phyloP scores from a whole-genome alignment of 495 filamentous ascomycete species.

The Tuber magnatum region DNA sequence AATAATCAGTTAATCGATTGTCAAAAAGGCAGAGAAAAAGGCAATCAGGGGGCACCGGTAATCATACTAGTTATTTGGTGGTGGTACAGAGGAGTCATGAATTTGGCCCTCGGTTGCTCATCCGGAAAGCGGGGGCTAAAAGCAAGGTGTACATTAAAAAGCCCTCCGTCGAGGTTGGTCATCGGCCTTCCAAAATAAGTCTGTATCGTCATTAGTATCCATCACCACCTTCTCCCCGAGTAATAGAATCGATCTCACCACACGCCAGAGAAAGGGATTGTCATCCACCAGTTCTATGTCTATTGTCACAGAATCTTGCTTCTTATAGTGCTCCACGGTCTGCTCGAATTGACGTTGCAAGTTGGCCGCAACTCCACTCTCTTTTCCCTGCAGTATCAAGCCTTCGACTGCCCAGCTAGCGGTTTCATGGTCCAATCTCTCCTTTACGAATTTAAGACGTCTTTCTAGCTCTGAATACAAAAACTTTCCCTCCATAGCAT shows the following conservation, averaged over 20 bases:
- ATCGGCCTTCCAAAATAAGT: conserved; percentile 88
- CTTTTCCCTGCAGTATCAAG: conserved; percentile 53
- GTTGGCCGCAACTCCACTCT: conserved; percentile 68
- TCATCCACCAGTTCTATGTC: conserved; percentile 64
- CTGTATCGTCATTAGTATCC: conserved; percentile 35
- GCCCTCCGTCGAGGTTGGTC: conserved; percentile 86
- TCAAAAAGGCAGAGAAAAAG: background rate
- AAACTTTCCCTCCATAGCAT: conserved; percentile 82
- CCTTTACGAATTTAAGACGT: conserved; percentile 59
- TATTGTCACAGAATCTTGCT: conserved; percentile 59
- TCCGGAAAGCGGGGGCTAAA: conserved; percentile 86
- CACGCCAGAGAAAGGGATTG: conserved; percentile 62
- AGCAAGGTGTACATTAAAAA: conserved; percentile 71
- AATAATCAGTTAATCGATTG: conserved; percentile 6
- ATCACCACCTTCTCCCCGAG: conserved; percentile 43
- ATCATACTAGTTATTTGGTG: conserved; percentile 63
- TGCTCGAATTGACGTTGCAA: conserved; percentile 79
- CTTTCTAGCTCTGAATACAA: conserved; percentile 67
- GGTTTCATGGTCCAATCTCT: conserved; percentile 64
- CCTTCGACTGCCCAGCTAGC: conserved; percentile 66
- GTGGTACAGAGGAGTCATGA: conserved; percentile 78
- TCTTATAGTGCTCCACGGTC: conserved; percentile 64
- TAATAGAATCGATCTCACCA: conserved; percentile 48
- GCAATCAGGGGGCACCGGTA: background rate
- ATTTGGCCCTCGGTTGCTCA: conserved; percentile 78